These are phyloP conservation scores for Penicillium nordicum DNA, from an alignment of 2,329 filamentous ascomycete species.

Conservation along the genomic window DNA sequence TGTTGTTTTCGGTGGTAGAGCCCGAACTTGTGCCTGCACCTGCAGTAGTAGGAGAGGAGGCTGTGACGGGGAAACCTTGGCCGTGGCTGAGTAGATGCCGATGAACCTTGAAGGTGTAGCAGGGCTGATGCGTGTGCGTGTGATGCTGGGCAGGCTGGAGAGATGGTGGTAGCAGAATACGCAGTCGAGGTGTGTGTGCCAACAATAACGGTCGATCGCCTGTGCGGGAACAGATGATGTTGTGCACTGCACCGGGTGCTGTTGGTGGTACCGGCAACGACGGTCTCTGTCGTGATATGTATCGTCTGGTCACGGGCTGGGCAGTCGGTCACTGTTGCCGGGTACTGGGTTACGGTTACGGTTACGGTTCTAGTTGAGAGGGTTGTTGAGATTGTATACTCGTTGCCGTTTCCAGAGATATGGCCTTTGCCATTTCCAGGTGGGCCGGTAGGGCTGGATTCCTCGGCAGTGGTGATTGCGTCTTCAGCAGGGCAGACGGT, in stretches of 20 bases:
- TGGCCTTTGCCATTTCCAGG: background rate
- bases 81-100: background rate
- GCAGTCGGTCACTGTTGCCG: conserved; percentile 14
- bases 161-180: background rate
- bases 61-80: background rate
- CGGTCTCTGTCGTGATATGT: conserved; percentile 16
- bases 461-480: background rate
- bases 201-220: background rate
- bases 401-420: background rate
- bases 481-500: conserved; percentile 21
- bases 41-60: background rate
- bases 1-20: background rate
- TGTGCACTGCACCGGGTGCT: background rate
- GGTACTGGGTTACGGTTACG: conserved; percentile 15
- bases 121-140: background rate
- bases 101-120: background rate
- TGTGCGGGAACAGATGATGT: background rate
- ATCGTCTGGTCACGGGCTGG: conserved; percentile 15
- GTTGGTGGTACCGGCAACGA: conserved; percentile 19
- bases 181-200: background rate
- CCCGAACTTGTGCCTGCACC: background rate
- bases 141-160: background rate
- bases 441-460: background rate
- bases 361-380: conserved; percentile 11
- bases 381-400: conserved; percentile 12